These are phyloP conservation scores for Solanum bulbocastanum DNA, from an alignment of 257 asterid genomes.

Conservation along the genomic window DNA sequence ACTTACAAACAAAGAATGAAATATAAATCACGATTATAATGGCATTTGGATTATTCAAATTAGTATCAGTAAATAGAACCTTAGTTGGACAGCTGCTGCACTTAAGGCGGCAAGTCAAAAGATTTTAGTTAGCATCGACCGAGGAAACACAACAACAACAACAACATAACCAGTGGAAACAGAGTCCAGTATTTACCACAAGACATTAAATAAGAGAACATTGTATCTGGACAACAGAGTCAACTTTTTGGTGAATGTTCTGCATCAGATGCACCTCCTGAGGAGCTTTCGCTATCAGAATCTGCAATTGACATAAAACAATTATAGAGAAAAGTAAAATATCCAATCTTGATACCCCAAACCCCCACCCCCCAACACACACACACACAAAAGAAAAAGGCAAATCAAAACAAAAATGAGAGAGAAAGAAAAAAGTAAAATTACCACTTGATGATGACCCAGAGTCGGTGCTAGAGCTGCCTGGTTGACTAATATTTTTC, in stretches of 20 bases:
- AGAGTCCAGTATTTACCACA: background rate
- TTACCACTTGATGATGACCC: conserved; percentile 69
- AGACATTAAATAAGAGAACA: background rate
- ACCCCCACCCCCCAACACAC: background rate
- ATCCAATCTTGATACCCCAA: background rate
- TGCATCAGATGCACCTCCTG: conserved; percentile 56
- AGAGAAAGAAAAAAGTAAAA: background rate
- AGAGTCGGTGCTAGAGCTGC: conserved; percentile 51
- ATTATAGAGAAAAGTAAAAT: background rate
- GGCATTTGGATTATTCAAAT: background rate
- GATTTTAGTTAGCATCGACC: background rate
- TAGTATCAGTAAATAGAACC: background rate
- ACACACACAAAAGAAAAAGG: background rate
- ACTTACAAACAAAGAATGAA: background rate
- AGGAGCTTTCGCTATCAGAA: conserved; percentile 66
- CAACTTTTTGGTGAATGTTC: conserved; percentile 31
- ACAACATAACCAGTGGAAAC: background rate
- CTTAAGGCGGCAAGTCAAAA: background rate
- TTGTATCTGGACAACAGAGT: conserved; percentile 27
- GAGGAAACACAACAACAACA: background rate
- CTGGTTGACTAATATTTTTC: conserved; percentile 29
- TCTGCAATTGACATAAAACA: conserved; percentile 22
- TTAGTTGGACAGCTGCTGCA: background rate
- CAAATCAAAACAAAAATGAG: background rate
- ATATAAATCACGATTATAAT: background rate